Conservation (phyloP, 2,329 filamentous ascomycete species). For the Aciculosporium take region DNA sequence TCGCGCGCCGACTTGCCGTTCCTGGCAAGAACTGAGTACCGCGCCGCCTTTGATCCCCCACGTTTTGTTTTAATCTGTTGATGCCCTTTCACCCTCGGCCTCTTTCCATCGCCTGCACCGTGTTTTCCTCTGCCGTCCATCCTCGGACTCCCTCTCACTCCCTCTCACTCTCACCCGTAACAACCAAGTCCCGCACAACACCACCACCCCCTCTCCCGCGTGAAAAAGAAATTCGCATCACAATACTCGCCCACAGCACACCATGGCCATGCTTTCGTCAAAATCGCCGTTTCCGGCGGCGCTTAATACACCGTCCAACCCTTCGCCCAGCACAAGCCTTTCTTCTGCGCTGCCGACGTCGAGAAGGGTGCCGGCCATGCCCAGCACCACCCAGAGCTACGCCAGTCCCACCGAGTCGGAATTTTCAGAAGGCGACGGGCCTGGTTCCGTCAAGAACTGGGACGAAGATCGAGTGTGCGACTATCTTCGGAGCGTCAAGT, state of each 20-base stretch:
- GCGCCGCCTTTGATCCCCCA: too few relatives aligned
- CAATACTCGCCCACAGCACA: slow-evolving; percentile 17
- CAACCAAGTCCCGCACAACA: neutral
- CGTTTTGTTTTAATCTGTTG: too few relatives aligned
- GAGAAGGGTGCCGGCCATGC: slow-evolving; percentile 36
- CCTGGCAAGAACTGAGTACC: too few relatives aligned
- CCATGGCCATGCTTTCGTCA: slow-evolving; percentile 62
- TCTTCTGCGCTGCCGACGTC: slow-evolving; percentile 36
- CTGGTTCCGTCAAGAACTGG: slow-evolving; percentile 71
- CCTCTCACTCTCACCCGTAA: too few relatives aligned
- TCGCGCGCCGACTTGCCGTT: neutral
- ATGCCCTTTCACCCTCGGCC: neutral
- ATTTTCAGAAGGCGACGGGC: slow-evolving; percentile 69
- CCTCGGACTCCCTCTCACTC: too few relatives aligned
- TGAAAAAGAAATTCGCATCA: neutral
- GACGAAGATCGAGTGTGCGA: slow-evolving; percentile 83
- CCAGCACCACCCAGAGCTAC: slow-evolving; percentile 42
- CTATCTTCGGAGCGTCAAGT: slow-evolving; percentile 83
- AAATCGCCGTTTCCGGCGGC: slow-evolving; percentile 54
- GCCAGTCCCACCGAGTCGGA: slow-evolving; percentile 83
- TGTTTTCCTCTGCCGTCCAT: neutral
- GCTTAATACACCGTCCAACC: slow-evolving; percentile 29
- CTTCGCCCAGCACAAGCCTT: slow-evolving; percentile 30
- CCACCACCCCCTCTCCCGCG: neutral
- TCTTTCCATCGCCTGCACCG: neutral